Percentiles rank a stretch among this genome's conserved stretches.
Evolutionary conservation across 306 rosid species (phyloP).

Genomic region (Quercus engelmannii): DNA sequence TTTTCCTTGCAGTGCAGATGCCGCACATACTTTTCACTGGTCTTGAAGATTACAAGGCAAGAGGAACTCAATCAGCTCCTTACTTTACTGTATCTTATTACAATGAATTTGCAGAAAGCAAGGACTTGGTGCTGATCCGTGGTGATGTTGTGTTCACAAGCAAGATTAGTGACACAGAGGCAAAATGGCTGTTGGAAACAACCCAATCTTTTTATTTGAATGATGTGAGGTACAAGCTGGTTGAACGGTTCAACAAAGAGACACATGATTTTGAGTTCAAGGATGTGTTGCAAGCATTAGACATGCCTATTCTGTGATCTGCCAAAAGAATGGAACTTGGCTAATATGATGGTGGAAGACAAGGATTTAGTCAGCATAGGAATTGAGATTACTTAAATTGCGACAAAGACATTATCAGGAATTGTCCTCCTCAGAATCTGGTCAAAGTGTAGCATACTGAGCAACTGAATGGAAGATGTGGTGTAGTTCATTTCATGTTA

Average conservation of each 20-base stretch:
- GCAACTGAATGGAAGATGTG: background rate
- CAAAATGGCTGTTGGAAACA: constrained; percentile 80
- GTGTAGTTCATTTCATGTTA: background rate
- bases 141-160: constrained; percentile 84
- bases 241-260: constrained; percentile 78
- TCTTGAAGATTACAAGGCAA: constrained; percentile 92
- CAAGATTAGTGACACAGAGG: constrained; percentile 76
- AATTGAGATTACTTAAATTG: background rate
- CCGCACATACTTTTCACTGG: constrained; percentile 85
- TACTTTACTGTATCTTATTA: constrained; percentile 65
- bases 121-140: constrained; percentile 78
- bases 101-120: constrained; percentile 83
- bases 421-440: background rate
- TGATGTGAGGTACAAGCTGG: constrained; percentile 70
- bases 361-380: background rate
- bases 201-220: constrained; percentile 79
- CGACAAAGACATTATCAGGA: background rate
- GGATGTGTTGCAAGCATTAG: constrained; percentile 77
- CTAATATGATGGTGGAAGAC: background rate
- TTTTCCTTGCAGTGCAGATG: constrained; percentile 63
- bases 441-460: background rate
- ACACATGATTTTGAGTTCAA: constrained; percentile 85
- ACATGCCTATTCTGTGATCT: constrained; percentile 65
- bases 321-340: background rate
- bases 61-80: constrained; percentile 92